Conservation (phyloP, 2,329 filamentous ascomycete species). For the Fusarium secorum region DNA sequence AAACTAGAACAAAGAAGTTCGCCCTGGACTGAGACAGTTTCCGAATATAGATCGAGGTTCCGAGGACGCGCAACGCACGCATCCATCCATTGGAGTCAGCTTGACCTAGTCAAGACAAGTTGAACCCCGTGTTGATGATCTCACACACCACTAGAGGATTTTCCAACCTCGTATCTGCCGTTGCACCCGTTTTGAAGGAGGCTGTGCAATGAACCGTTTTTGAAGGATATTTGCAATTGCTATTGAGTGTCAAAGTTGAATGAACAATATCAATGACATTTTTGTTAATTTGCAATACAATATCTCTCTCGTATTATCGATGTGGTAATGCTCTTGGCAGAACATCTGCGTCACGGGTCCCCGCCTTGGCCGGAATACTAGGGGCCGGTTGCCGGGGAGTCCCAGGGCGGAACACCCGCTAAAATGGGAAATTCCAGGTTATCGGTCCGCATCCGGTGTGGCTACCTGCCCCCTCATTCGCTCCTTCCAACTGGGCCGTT, state of each 20-base stretch:
- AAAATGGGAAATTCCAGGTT: slow-evolving; percentile 31
- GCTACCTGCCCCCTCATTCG: slow-evolving; percentile 30
- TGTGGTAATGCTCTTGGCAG: background rate
- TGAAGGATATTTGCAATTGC: background rate
- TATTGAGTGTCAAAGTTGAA: background rate
- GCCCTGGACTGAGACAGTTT: slow-evolving; percentile 2
- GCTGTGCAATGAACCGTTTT: slow-evolving; percentile 15
- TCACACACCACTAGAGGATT: slow-evolving; percentile 27
- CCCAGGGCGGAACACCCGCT: slow-evolving; percentile 34
- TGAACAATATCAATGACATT: background rate
- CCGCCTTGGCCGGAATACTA: slow-evolving; percentile 15
- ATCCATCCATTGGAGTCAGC: slow-evolving; percentile 15
- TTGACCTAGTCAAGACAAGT: background rate
- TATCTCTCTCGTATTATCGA: background rate
- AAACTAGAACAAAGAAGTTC: background rate
- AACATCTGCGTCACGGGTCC: slow-evolving; percentile 30
- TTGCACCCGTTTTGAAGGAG: slow-evolving; percentile 15
- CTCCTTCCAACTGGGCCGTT: slow-evolving; percentile 33
- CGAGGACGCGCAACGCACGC: slow-evolving; percentile 30
- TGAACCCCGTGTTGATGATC: slow-evolving; percentile 25
- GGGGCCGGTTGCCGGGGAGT: slow-evolving; percentile 31
- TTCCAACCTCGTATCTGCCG: slow-evolving; percentile 31
- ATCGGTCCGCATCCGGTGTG: slow-evolving; percentile 39
- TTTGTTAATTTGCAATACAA: background rate
- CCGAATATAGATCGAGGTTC: slow-evolving; percentile 26